Conservation (phyloP, 768 basidiomycete genomes). For the Termitomyces sp. region DNA sequence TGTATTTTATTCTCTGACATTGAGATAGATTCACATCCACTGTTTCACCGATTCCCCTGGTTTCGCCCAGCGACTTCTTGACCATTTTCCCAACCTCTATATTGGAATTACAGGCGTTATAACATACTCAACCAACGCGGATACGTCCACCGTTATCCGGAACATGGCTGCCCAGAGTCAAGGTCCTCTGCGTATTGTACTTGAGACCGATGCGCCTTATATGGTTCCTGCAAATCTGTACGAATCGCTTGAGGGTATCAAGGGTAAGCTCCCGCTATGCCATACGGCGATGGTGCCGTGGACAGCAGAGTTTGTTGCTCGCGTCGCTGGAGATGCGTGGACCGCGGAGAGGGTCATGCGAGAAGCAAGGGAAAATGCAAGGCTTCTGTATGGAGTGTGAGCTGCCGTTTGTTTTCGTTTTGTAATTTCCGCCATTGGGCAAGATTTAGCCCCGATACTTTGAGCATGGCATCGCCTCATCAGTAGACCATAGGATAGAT, state of each 20-base stretch:
- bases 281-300: constrained; percentile 84
- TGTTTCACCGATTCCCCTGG: constrained; percentile 83
- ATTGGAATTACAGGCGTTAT: constrained; percentile 87
- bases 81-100: constrained; percentile 75
- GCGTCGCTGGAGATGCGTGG: constrained; percentile 41
- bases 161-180: constrained; percentile 33
- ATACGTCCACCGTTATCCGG: constrained; percentile 66
- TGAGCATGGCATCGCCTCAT: neutral
- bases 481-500: neutral
- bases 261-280: constrained; percentile 63
- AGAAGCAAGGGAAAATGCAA: constrained; percentile 61
- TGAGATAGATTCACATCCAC: constrained; percentile 70
- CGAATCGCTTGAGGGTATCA: constrained; percentile 41
- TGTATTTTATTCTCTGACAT: neutral
- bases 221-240: constrained; percentile 82
- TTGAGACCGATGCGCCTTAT: constrained; percentile 86
- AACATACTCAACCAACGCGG: constrained; percentile 68
- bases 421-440: neutral
- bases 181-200: constrained; percentile 43
- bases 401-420: neutral
- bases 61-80: constrained; percentile 65
- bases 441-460: neutral
- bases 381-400: constrained; percentile 52
- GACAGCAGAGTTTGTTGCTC: constrained; percentile 73
- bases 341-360: constrained; percentile 52